Evolutionary conservation across 805 yeast species (phyloP).

Genomic region (Cyberlindnera galapagoensis): DNA sequence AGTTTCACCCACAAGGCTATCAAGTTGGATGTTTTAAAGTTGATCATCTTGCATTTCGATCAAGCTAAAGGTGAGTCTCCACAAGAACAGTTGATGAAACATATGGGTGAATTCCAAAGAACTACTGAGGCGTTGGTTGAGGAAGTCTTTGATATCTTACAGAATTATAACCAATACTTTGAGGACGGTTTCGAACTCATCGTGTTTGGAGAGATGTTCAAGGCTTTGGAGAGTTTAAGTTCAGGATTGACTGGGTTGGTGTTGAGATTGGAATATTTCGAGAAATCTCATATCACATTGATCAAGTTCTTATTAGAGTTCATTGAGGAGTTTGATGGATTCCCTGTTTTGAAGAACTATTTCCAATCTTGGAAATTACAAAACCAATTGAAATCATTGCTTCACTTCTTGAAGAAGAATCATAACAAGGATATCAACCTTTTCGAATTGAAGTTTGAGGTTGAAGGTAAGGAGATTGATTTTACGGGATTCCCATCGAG

Average conservation of each 20-base stretch:
- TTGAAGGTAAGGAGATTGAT: conserved; percentile 9
- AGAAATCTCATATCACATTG: conserved; percentile 5
- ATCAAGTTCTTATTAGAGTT: conserved; percentile 14
- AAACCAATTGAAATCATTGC: conserved; percentile 9
- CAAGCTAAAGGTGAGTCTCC: conserved; percentile 6
- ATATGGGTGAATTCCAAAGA: conserved; percentile 2
- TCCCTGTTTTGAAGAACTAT: conserved; percentile 14
- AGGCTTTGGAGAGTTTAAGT: conserved; percentile 11
- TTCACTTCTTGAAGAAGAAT: conserved; percentile 15
- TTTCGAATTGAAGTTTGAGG: conserved; percentile 7
- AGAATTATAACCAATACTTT: conserved; percentile 16
- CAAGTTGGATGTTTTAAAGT: conserved; percentile 7
- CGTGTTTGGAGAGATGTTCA: conserved; percentile 8
- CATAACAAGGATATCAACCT: conserved; percentile 8
- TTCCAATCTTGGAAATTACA: conserved; percentile 15
- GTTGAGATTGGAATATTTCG: conserved; percentile 8
- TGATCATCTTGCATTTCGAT: conserved; percentile 18
- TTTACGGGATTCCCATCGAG: conserved; percentile 10
- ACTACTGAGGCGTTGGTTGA: conserved; percentile 6
- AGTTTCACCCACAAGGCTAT: conserved; percentile 10
- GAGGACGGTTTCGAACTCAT: conserved; percentile 18
- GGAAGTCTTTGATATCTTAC: conserved; percentile 16
- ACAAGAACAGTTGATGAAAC: conserved; percentile 3
- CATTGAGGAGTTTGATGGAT: conserved; percentile 16
- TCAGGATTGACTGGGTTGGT: conserved; percentile 4